phyloP scores from a whole-genome alignment of 352 stramenopile species.

The Globisporangium uncinulatum region DNA sequence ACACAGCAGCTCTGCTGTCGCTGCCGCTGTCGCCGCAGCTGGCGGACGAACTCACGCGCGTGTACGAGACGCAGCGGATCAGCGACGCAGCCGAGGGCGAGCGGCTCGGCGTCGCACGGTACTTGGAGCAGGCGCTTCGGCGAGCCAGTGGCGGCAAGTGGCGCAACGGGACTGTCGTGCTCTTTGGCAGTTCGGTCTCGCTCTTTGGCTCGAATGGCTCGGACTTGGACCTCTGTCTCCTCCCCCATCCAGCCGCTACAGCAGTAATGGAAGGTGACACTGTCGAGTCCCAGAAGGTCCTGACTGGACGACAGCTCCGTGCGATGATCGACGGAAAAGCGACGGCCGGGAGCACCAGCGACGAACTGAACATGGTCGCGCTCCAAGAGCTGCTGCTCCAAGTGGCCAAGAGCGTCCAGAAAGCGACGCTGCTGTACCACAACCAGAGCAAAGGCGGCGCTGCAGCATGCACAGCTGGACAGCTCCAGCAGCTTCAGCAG shows the following conservation, averaged over 20 bases:
- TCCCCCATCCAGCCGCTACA: slow-evolving; percentile 17
- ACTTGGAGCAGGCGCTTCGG: slow-evolving; percentile 43
- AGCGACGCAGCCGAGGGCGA: slow-evolving; percentile 34
- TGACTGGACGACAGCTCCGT: slow-evolving; percentile 36
- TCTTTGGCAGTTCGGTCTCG: slow-evolving; percentile 78
- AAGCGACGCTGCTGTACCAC: slow-evolving; percentile 34
- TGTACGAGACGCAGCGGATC: slow-evolving; percentile 43
- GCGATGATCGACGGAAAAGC: slow-evolving; percentile 30
- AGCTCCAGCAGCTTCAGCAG: slow-evolving; percentile 26
- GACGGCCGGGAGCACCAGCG: slow-evolving; percentile 1
- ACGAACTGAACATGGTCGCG: slow-evolving; percentile 20
- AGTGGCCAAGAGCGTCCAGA: slow-evolving; percentile 43
- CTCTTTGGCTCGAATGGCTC: slow-evolving; percentile 65
- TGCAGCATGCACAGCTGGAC: background rate
- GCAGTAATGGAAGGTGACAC: background rate
- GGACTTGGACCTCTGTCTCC: slow-evolving; percentile 74
- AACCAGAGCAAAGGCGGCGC: slow-evolving; percentile 17
- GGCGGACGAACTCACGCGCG: slow-evolving; percentile 25
- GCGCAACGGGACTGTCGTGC: slow-evolving; percentile 38
- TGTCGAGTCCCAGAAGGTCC: background rate
- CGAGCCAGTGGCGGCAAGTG: slow-evolving; percentile 46
- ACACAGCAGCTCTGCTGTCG: background rate
- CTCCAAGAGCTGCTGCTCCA: slow-evolving; percentile 39
- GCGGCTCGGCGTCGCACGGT: slow-evolving; percentile 27
- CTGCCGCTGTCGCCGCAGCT: slow-evolving; percentile 2